Conservation (phyloP, 768 basidiomycete genomes). For the Termitomyces sp. region DNA sequence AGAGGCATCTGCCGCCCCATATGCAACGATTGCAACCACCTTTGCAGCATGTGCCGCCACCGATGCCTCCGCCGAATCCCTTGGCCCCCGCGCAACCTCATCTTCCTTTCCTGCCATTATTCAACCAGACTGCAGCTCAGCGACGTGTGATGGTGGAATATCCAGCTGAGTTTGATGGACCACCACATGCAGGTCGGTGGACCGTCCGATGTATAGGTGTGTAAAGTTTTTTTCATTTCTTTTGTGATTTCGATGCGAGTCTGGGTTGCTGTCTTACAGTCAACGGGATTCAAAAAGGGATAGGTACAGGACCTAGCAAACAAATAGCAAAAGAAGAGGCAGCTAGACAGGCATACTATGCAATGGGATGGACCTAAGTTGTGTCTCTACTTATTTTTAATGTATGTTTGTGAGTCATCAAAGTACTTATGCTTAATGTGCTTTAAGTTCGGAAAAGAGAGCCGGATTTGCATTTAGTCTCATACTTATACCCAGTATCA, state of each 20-base stretch:
- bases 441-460: neutral
- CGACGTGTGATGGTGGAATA: conserved; percentile 61
- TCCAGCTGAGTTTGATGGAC: conserved; percentile 53
- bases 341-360: conserved; percentile 63
- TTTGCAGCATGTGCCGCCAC: conserved; percentile 10
- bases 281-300: conserved; percentile 64
- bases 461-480: neutral
- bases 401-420: neutral
- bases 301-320: conserved; percentile 62
- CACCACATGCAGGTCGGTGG: conserved; percentile 67
- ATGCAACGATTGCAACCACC: conserved; percentile 15
- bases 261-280: conserved; percentile 34
- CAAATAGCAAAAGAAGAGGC: conserved; percentile 78
- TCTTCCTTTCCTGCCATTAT: conserved; percentile 62
- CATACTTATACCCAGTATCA: neutral
- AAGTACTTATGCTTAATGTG: neutral
- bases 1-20: conserved; percentile 13
- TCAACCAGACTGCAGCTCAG: conserved; percentile 70
- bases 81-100: conserved; percentile 59
- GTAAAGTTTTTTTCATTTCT: conserved; percentile 18
- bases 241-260: neutral
- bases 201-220: conserved; percentile 62
- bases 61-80: conserved; percentile 41
- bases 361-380: conserved; percentile 65
- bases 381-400: neutral